A percentile compares a stretch with the other conserved stretches of the same genome.
Evolutionary conservation across 2,329 filamentous ascomycete species (phyloP).

Genomic region (Bipolaris victoriae): DNA sequence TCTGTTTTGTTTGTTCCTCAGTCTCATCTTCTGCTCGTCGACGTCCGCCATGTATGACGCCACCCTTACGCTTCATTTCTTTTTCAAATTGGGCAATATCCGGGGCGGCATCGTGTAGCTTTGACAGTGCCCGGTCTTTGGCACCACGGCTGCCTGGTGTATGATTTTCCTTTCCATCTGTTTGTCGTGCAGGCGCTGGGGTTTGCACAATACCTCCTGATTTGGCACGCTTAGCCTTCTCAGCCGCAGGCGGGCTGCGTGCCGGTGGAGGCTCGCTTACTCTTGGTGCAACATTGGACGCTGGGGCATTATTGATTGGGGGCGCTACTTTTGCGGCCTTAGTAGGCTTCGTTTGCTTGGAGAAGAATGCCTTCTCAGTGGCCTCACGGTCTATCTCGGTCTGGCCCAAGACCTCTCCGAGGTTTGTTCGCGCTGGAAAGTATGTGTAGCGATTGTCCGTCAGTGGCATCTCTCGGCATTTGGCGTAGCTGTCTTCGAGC

Average conservation of each 20-base stretch:
- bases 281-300: conserved; percentile 26
- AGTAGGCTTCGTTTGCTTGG: conserved; percentile 32
- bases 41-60: conserved; percentile 63
- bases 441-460: conserved; percentile 79
- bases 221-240: conserved; percentile 38
- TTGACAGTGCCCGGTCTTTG: conserved; percentile 81
- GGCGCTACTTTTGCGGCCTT: conserved; percentile 30
- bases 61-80: conserved; percentile 82
- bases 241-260: conserved; percentile 28
- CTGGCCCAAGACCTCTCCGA: conserved; percentile 91
- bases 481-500: conserved; percentile 96
- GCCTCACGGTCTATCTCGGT: conserved; percentile 78
- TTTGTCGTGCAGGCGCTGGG: conserved; percentile 53
- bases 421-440: conserved; percentile 87
- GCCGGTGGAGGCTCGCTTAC: conserved; percentile 8
- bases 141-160: conserved; percentile 86
- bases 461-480: conserved; percentile 76
- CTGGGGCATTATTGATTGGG: conserved; percentile 25
- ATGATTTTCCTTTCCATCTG: conserved; percentile 76
- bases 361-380: conserved; percentile 72
- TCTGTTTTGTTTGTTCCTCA: conserved; percentile 36
- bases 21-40: conserved; percentile 49
- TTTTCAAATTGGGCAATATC: conserved; percentile 93
- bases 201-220: conserved; percentile 53
- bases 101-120: conserved; percentile 75